Base-by-base conservation (phyloP, 768 basidiomycete species). In the Tylopilus plumbeoviolaceoides region DNA sequence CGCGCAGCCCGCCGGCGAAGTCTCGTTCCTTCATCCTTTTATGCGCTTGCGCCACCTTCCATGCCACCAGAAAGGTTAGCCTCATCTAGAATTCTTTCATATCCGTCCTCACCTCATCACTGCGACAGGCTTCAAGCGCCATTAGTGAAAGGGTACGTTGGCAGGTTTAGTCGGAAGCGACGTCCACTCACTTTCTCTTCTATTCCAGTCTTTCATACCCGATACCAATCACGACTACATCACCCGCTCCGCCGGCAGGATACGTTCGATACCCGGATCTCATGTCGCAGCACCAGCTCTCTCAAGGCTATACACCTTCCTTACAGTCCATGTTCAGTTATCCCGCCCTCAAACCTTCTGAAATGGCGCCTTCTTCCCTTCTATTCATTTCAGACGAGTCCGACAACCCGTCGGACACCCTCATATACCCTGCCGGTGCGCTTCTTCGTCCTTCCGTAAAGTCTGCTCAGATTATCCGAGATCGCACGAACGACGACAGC, bases 241-340 rank as follows among this genome's bases (percentile, higher is more conserved):
- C 85, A 5, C 75, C 81, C n/a, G 79, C 83, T 15, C 73, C 76
- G 6, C 73, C 76, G 31, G 70, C 75, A 17, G 70, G 73, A 15
- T 62, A 72, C 18, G 70, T 85, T 49, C 75, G 75, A 31, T 88
- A 87, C 60, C 87, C 88, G 1, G 74, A 80, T 14, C 78, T 91
- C 31, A 91, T 91, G 89, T 83, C 84, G 1, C 79, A 80, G 51
- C 90, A 91, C 53, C 89, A 91, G 67, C 78, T 82, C 51, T 76
- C 71, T 47, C 89, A 91, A 62, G 89, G 89, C 36, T 91, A 91
- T 62, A 78, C 77, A 23, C 89, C 89, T 1, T 89, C 87, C 6
- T 67, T 84, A n/a, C 79, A 80, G 50, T 89, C 87, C 21, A 90
- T 89, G 85, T 89, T 89, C 66, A 54, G 64, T 63, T 68, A 63